Evolutionary conservation across 2,329 filamentous ascomycete genomes (phyloP).

Genomic region (Camptophora hylomeconis): DNA sequence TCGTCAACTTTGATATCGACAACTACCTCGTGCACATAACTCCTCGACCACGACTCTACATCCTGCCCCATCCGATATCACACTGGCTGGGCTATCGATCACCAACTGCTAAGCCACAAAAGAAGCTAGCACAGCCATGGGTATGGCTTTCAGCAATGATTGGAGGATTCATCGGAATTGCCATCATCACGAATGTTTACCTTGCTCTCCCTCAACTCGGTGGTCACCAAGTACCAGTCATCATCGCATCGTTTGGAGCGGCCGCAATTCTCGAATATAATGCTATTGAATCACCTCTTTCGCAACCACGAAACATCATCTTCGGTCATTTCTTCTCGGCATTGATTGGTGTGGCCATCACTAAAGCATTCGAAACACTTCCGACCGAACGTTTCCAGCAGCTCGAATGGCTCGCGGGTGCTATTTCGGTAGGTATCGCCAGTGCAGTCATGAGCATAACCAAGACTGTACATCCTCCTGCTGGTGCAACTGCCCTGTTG

Average conservation of each 20-base stretch:
- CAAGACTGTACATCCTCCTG: constrained; percentile 60
- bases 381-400: constrained; percentile 28
- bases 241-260: constrained; percentile 62
- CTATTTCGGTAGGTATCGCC: constrained; percentile 50
- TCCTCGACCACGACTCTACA: constrained; percentile 47
- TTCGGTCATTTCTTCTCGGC: constrained; percentile 54
- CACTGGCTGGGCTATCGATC: constrained; percentile 54
- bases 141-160: constrained; percentile 51
- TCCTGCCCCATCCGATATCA: constrained; percentile 52
- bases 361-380: constrained; percentile 50
- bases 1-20: constrained; percentile 68
- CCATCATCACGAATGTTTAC: constrained; percentile 46
- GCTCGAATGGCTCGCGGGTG: constrained; percentile 51
- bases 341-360: constrained; percentile 46
- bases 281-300: constrained; percentile 56
- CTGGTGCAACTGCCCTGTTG: constrained; percentile 59
- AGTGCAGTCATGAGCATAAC: constrained; percentile 56
- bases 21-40: constrained; percentile 58
- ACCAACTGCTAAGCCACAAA: constrained; percentile 17
- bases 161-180: constrained; percentile 49
- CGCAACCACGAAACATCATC: constrained; percentile 59
- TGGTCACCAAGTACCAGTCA: constrained; percentile 40
- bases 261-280: constrained; percentile 65
- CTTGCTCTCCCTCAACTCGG: constrained; percentile 42
- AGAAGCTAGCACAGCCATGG: constrained; percentile 16